These are phyloP conservation scores for Gremmenia infestans DNA, from an alignment of 2,329 filamentous ascomycete genomes.

Conservation along the genomic window DNA sequence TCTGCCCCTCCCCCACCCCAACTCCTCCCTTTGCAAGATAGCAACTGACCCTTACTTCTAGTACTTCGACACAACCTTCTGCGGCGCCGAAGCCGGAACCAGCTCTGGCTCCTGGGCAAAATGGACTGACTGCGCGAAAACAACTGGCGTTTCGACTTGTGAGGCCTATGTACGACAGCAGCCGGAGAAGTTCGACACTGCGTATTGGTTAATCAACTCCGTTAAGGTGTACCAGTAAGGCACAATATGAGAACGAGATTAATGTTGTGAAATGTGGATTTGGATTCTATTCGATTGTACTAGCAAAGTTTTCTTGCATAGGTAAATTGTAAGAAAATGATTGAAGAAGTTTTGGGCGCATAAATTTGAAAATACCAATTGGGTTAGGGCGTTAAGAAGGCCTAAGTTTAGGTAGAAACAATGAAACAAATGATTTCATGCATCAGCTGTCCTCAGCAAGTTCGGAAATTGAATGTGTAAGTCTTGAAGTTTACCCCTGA, in stretches of 20 bases:
- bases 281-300: no score
- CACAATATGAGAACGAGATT: slow-evolving; percentile 5
- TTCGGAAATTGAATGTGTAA: no score
- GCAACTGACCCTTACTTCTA: not conserved
- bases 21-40: not conserved
- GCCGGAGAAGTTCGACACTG: slow-evolving; percentile 63
- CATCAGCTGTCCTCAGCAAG: no score
- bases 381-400: no score
- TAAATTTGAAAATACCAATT: no score
- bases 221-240: slow-evolving; percentile 55
- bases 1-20: not conserved
- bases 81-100: slow-evolving; percentile 76
- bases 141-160: slow-evolving; percentile 64
- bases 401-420: no score
- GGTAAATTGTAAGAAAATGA: no score
- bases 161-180: slow-evolving; percentile 66
- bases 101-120: slow-evolving; percentile 38
- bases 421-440: no score
- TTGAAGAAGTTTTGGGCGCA: no score
- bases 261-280: slow-evolving; percentile 3
- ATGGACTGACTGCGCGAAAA: slow-evolving; percentile 45
- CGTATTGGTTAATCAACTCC: slow-evolving; percentile 74
- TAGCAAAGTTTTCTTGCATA: no score
- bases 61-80: slow-evolving; percentile 73
- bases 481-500: no score